Conservation (phyloP, 371 early-diverging fungal genomes). For the Vairimorpha ceranae region DNA sequence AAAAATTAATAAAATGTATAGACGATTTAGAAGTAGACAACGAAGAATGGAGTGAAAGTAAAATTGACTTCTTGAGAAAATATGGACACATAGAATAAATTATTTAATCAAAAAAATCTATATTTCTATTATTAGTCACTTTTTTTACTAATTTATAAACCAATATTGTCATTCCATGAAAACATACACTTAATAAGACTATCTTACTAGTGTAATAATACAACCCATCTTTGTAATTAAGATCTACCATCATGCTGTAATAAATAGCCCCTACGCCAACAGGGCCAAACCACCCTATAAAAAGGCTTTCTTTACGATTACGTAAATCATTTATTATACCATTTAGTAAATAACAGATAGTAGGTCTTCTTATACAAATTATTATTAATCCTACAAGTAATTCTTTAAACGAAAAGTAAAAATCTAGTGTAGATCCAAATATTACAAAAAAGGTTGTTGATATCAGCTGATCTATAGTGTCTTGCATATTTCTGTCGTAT, state of each 20-base stretch:
- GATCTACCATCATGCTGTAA: conserved; percentile 53
- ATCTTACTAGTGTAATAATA: conserved; percentile 38
- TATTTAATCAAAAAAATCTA: too few relatives aligned
- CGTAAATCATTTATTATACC: conserved; percentile 69
- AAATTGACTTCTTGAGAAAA: conserved; percentile 28
- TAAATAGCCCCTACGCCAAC: conserved; percentile 79
- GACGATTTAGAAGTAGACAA: not conserved
- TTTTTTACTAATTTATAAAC: conserved; percentile 13
- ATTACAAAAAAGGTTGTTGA: conserved; percentile 79
- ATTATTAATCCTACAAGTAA: conserved; percentile 68
- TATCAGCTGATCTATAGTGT: conserved; percentile 77
- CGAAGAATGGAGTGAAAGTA: conserved; percentile 27
- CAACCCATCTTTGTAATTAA: conserved; percentile 20
- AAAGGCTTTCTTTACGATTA: conserved; percentile 72
- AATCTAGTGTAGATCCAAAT: conserved; percentile 73
- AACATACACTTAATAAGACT: conserved; percentile 52
- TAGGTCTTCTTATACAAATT: conserved; percentile 73
- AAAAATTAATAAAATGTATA: not conserved
- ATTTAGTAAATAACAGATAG: conserved; percentile 68
- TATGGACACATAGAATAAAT: conserved; percentile 29
- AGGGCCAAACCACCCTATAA: conserved; percentile 91
- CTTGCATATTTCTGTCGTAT: conserved; percentile 71
- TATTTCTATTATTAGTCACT: not conserved
- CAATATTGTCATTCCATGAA: conserved; percentile 53
- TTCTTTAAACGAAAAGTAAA: conserved; percentile 68